Evolutionary conservation across 305 asterid genomes (phyloP), one percentile per base, ranked within the genome.

Genomic region (Fraxinus floribunda): DNA sequence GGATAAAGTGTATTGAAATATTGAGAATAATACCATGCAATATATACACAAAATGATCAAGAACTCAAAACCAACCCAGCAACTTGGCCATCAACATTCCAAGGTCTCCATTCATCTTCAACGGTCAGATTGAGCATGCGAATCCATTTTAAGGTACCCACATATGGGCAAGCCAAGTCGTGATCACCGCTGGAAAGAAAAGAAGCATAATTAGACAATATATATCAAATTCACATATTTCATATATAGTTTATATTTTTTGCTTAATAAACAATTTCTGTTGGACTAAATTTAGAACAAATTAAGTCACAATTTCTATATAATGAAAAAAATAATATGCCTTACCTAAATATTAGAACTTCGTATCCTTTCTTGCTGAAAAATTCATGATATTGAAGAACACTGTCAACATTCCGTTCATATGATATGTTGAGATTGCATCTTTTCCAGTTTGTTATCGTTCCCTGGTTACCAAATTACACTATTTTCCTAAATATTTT

Each of bases 341-440:
- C 5, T 87, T 66, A 88, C 88, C 86, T 87, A 71, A 76, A 82
- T 36, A 85, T 85, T 24, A 85, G 82, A 75, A 72, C 85, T 75
- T 85, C 85, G 7, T 82, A 82, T 34, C 46, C 39, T 83, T 46
- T 78, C 18, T 3, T 66, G 10, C 75, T 83, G 0, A 87, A 70
- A 8, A 29, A 52, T 55, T 55, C 79, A 72, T 87, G 86, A 83
- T 80, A 87, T 3, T 11, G 41, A 13, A 85, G 29, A 1, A 81
- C 66, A 62, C 64, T 80, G 0, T 5, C 16, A 9, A 86, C 79
- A 35, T 86, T 30, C 0, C 0, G 0, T 7, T 35, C 70, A 24
- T 76, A 81, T 0, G 46, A 0, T 4, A 84, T 22, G 52, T 78
- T 84, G 13, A 7, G 3, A 77, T 88, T 84, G 79, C 90, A 88